Base-by-base conservation (phyloP, 2,329 filamentous ascomycete genomes). In the Aspergillus ustus region DNA sequence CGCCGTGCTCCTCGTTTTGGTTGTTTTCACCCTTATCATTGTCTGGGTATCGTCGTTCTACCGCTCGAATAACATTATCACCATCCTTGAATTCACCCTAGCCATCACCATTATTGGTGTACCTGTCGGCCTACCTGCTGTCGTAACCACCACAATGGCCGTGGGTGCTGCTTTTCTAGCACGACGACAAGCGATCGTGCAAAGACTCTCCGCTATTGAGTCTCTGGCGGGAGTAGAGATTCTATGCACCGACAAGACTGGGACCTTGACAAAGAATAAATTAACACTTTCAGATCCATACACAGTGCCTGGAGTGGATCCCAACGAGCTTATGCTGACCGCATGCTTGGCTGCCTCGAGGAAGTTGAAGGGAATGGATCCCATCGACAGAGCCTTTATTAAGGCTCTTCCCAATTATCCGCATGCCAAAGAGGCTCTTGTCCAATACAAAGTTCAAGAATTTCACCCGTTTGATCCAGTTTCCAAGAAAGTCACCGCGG, bases 351-450 rank as follows among this genome's bases (percentile, higher is more conserved):
- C 92, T 73, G 92, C 92, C 66, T 94, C 90, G 69, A 91, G 92
- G 82, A 96, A 95, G 87, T 94, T 93, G 86, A 96, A 96, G 85
- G 92, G 92, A 83, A 93, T 96, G 67, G 92, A 96, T 76, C 91
- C 93, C 69, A 96, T 96, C 70, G 93, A 96, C 85, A 95, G 94
- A 85, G 92, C 92, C 75, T 96, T 96, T 84, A 85, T 96, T 70
- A 96, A 95, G 83, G 86, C 90, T 22, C 87, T 96, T 66, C 87
- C 87, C 75, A 89, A 84, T 82, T 96, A 96, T 77, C 92, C 92
- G 65, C 87, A 87, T 66, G 92, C 91, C 80, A 96, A 95, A 85
- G 79, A 82, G 64, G 89, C 91, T 58, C 86, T 96, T 58, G 87
- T 87, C 81, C 91, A 92, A 82, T 96, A 94, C 86, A 90, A 89